Base-by-base conservation (phyloP, 1,284 basidiomycete genomes). In the Puccinia brachypodii region DNA sequence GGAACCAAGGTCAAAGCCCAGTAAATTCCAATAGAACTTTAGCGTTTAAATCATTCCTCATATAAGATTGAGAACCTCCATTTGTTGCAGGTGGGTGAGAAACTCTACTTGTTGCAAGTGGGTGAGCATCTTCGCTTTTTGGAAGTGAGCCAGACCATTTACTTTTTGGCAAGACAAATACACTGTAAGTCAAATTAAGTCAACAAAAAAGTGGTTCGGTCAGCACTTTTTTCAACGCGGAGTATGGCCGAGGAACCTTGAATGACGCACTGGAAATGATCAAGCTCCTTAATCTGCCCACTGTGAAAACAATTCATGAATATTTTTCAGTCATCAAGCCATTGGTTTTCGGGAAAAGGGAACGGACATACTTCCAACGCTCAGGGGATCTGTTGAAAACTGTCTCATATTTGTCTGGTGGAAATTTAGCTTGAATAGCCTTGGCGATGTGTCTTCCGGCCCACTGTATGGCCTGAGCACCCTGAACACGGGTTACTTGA, bases 391-490 rank as follows among this genome's bases (percentile, higher is more conserved):
- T 28, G 22, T 69, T 69, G 19, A 40, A 69, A 28, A 38, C 28
- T 25, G 40, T 25, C 22, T 69, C 28, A 69, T 69, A 69, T 42
- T 69, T 16, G 25, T 38, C 44, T 38, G 38, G 66, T 7, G 66
- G 66, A n/a, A 69, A 69, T 28, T 14, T 0, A 13, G 38, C 25
- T 38, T 69, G 66, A n/a, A 69, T 40, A 42, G 25, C 38, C 38
- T 40, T 31, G 36, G 11, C 11, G 25, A 69, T 28, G 40, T 69
- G 66, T 69, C 66, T 69, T 28, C 66, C 66, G 22, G 66, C 66
- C 66, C 66, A 69, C 44, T 69, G 33, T 42, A 69, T 69, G 44
- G 66, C 66, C 9, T 42, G 66, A 40, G 40, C 38, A 8, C 66
- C 66, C 31, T 69, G 13, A 28, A 47, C 8, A 11, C 44, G 66